Base-by-base conservation (phyloP, 1,284 basidiomycete species). In the Fomes fomentarius region DNA sequence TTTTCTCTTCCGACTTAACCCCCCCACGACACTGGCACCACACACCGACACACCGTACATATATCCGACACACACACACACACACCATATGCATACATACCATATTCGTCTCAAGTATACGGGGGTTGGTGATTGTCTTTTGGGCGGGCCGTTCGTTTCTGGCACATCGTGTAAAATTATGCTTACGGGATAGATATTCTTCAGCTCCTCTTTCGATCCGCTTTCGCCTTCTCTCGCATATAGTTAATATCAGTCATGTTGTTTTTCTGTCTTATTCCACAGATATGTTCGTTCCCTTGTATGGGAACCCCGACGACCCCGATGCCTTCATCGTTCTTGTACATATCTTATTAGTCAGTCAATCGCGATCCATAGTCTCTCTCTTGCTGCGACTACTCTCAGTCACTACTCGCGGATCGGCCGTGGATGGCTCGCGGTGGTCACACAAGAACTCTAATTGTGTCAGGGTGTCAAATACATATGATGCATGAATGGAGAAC, bases 181-280 rank as follows among this genome's bases (percentile, higher is more conserved):
- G 69, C 67, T 64, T 64, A 64, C 60, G 64, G 65, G 66, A 66
- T 69, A 69, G 67, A 70, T 38, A 31, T 37, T 43, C 37, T 30
- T 39, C n/a, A 22, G 35, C 34, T 2, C 17, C 15, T 31, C 39
- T 19, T 40, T 24, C 39, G 19, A 11, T n/a, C n/a, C 24, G 39
- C 11, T n/a, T 19, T 34, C 25, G 26, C 31, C 25, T 55, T 47
- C 52, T 42, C 48, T 57, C 56, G 49, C 60, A 44, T 60, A 33
- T 57, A 43, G 52, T 60, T 33, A n/a, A n/a, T n/a, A n/a, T n/a
- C n/a, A n/a, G n/a, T n/a, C n/a, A 21, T 69, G 57, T 64, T 64
- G 60, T 62, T 54, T 57, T 64, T 42, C 35, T 37, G 35, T 4
- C 35, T 17, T 12, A 10, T n/a, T 37, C n/a, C 35, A 17, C 35